Conservation (phyloP, 331 rosid genomes). For the Cydonia oblonga region DNA sequence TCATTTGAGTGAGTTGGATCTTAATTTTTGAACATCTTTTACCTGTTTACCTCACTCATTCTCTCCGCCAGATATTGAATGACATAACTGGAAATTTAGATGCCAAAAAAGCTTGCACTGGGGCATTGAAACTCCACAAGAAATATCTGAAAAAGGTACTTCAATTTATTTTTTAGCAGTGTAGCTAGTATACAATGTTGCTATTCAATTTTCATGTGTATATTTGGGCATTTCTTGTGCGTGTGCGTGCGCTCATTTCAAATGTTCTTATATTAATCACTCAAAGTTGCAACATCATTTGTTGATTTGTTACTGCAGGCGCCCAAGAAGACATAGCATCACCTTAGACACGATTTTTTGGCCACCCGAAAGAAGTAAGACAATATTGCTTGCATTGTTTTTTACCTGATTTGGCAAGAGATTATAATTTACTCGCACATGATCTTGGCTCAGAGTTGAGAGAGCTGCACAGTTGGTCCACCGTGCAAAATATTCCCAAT, state of each 20-base stretch:
- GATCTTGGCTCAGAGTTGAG: constrained; percentile 1
- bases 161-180: neutral
- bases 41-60: neutral
- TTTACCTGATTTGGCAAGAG: constrained; percentile 2
- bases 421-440: neutral
- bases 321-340: constrained; percentile 66
- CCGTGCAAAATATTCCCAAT: constrained; percentile 12
- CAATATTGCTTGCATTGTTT: constrained; percentile 7
- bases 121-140: constrained; percentile 95
- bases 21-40: neutral
- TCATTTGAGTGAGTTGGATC: neutral
- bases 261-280: neutral
- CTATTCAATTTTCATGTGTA: neutral
- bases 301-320: constrained; percentile 33
- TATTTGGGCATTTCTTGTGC: neutral
- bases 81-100: constrained; percentile 86
- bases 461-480: constrained; percentile 9
- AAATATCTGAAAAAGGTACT: constrained; percentile 82
- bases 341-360: neutral
- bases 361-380: constrained; percentile 10
- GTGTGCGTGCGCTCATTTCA: neutral
- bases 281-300: neutral
- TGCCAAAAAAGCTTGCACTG: constrained; percentile 88
- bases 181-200: neutral
- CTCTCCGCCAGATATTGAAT: constrained; percentile 64